A percentile compares a stretch with the other conserved stretches of the same genome.
Conservation (phyloP, 148 eudicot species). For the Spergularia bocconei region DNA sequence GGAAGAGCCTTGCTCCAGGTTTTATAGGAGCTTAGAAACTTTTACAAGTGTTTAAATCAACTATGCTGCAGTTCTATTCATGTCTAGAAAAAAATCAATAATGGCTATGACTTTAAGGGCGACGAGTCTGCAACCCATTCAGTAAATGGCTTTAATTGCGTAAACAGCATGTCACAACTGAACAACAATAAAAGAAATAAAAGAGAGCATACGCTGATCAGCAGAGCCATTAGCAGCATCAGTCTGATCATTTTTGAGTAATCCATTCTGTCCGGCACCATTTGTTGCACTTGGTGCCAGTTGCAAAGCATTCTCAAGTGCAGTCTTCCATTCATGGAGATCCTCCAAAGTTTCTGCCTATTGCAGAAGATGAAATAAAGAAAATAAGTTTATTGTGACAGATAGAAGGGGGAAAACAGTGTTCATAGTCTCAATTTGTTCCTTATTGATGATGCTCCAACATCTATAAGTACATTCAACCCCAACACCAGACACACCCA, state of each 20-base stretch:
- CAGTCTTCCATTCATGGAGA: slow-evolving; percentile 82
- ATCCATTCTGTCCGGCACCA: slow-evolving; percentile 60
- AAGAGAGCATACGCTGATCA: slow-evolving; percentile 53
- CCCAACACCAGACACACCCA: too few species aligned
- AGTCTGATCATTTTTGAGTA: slow-evolving; percentile 47
- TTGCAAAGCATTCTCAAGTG: slow-evolving; percentile 85
- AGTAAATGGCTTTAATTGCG: background rate
- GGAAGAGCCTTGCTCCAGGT: background rate
- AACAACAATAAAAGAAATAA: slow-evolving; percentile 11
- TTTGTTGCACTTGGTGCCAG: slow-evolving; percentile 73
- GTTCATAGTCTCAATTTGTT: too few species aligned
- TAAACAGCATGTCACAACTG: background rate
- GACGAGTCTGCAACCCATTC: background rate
- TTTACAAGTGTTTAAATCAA: background rate
- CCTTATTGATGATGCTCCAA: too few species aligned
- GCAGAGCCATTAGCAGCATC: slow-evolving; percentile 50
- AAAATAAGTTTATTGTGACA: background rate
- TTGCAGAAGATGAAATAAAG: slow-evolving; percentile 14
- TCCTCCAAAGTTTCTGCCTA: slow-evolving; percentile 95
- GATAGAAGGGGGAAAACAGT: background rate
- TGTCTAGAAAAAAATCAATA: background rate
- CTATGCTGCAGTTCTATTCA: background rate
- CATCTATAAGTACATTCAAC: too few species aligned
- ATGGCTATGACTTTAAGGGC: background rate
- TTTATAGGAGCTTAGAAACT: background rate